Base-by-base conservation (phyloP, 2,329 filamentous ascomycete species). In the Pseudocercospora fuligena region DNA sequence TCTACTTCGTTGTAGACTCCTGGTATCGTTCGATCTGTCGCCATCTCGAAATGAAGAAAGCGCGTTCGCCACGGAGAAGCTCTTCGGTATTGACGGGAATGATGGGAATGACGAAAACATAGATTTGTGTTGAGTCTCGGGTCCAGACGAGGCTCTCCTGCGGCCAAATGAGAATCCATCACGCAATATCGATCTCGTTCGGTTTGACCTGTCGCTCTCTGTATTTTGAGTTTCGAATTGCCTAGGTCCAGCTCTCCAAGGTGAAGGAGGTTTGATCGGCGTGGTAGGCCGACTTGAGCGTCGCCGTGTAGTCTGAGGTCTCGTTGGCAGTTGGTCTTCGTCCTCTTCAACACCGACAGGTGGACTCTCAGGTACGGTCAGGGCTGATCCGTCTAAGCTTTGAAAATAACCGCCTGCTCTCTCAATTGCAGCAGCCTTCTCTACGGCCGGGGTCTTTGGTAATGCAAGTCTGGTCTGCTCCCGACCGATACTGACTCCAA, bases 401-500 rank as follows among this genome's bases (percentile, higher is more conserved):
- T 74, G 65, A 67, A 87, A 87, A 70, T 86, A 83, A 16, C 76
- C 81, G 3, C 82, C 82, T 16, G 73, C 69, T 36, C 81, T 78
- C 66, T 86, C 84, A 71, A 89, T 77, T 1, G 83, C 83, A 2
- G 85, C 84, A n/a, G 80, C 83, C 74, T 88, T 89, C 73, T 88
- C 87, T 21, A 83, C 83, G 9, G 84, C 85, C 0, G 87, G 86
- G 4, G 86, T 89, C 49, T 81, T 80, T 9, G 86, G 83, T 19
- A 86, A 86, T 40, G 82, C 85, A 74, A 89, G 79, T 51, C 84
- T 82, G 59, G 83, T 86, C 74, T 89, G 87, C 49, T 82, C 80
- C 46, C 81, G 81, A 66, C 86, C 82, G 68, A 89, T 88, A 73
- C 87, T 88, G 72, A 89, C 81, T 2, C 86, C 87, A 70, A 89